Conservation (phyloP, 768 basidiomycete species). For the Mycena galericulata region DNA sequence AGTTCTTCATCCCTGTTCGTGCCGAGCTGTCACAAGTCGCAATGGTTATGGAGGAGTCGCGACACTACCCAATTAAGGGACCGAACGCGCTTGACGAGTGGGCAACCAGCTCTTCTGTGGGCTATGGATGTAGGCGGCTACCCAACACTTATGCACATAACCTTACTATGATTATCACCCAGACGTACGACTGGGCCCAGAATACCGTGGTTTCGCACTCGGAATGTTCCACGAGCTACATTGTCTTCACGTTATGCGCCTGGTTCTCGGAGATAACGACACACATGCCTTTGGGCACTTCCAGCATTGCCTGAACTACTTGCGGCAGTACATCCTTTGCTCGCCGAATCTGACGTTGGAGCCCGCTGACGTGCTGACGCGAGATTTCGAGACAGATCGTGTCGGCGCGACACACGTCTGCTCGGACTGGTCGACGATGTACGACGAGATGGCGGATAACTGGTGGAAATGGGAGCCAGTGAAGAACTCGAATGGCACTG, state of each 20-base stretch:
- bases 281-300: constrained; percentile 37
- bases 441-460: constrained; percentile 35
- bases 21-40: background rate
- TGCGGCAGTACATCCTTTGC: constrained; percentile 39
- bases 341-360: constrained; percentile 36
- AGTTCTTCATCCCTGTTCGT: background rate
- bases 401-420: constrained; percentile 40
- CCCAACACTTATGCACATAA: no score
- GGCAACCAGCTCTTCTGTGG: constrained; percentile 8
- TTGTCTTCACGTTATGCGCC: constrained; percentile 48
- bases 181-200: constrained; percentile 46
- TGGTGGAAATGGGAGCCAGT: constrained; percentile 39
- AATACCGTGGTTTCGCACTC: constrained; percentile 47
- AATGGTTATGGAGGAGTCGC: constrained; percentile 16
- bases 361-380: constrained; percentile 31
- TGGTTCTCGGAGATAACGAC: constrained; percentile 24
- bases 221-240: constrained; percentile 53
- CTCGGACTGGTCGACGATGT: constrained; percentile 41
- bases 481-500: background rate
- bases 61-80: constrained; percentile 1
- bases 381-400: constrained; percentile 32
- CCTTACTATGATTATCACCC: no score
- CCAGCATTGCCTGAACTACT: constrained; percentile 52
- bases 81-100: constrained; percentile 18
- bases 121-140: constrained; percentile 34